Percentiles rank a stretch among this genome's conserved stretches.
Conservation (phyloP, 305 asterid species). For the Fraxinus ornus region DNA sequence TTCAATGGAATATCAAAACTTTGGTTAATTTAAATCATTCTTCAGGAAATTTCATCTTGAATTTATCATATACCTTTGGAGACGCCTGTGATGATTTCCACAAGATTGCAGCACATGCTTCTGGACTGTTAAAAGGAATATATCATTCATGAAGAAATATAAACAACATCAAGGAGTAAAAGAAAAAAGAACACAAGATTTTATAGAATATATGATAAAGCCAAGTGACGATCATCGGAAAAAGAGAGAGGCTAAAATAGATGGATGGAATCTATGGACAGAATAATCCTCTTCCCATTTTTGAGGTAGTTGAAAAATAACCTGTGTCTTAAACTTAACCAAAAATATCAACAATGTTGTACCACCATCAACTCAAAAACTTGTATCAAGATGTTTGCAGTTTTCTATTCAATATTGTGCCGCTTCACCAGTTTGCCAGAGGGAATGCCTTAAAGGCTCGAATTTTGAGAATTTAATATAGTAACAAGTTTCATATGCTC, state of each 20-base stretch:
- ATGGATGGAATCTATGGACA: neutral
- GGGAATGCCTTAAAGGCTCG: neutral
- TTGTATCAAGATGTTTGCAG: neutral
- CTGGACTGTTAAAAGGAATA: conserved; percentile 33
- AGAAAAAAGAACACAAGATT: neutral
- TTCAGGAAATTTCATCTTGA: neutral
- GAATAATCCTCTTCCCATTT: neutral
- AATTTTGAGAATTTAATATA: neutral
- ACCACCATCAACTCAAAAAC: neutral
- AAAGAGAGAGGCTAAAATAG: neutral
- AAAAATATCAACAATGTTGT: neutral
- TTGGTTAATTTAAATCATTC: neutral
- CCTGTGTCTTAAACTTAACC: neutral
- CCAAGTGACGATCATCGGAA: neutral
- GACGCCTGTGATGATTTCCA: conserved; percentile 52
- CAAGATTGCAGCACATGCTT: conserved; percentile 53
- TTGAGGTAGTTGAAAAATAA: neutral
- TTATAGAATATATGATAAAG: neutral
- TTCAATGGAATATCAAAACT: conserved; percentile 2
- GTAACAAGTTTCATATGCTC: neutral
- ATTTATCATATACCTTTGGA: conserved; percentile 36
- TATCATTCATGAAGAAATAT: neutral
- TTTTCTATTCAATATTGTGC: neutral
- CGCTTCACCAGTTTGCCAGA: neutral
- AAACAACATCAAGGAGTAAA: neutral